phyloP scores from a whole-genome alignment of 106 monocot genomes.

The Apostasia ramifera region DNA sequence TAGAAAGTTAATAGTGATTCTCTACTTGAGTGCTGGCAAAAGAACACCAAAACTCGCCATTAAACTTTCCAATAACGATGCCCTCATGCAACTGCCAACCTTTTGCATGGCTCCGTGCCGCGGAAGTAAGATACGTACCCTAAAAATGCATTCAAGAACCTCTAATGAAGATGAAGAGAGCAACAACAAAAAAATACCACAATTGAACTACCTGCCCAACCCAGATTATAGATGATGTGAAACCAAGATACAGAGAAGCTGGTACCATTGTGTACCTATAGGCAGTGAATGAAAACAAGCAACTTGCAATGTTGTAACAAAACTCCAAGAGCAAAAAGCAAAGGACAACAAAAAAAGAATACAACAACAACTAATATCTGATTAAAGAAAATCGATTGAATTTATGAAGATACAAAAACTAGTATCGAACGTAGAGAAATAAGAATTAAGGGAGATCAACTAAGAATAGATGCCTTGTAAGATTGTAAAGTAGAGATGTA shows the following conservation, averaged over 20 bases:
- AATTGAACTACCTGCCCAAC: slow-evolving; percentile 67
- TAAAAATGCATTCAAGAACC: slow-evolving; percentile 12
- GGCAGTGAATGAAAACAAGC: neutral
- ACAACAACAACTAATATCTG: too few species aligned
- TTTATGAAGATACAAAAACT: too few species aligned
- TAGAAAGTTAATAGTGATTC: neutral
- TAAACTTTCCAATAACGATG: slow-evolving; percentile 71
- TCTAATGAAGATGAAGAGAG: neutral
- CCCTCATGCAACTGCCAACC: slow-evolving; percentile 73
- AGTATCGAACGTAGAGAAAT: too few species aligned
- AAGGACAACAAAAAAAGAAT: too few species aligned
- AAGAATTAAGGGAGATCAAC: too few species aligned
- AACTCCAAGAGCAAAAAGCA: neutral
- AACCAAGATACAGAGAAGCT: slow-evolving; percentile 91
- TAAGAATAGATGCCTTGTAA: too few species aligned
- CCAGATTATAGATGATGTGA: slow-evolving; percentile 91
- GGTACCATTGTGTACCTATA: slow-evolving; percentile 97
- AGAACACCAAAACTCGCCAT: slow-evolving; percentile 96
- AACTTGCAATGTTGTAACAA: too few species aligned
- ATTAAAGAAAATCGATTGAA: too few species aligned
- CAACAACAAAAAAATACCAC: neutral
- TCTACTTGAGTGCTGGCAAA: slow-evolving; percentile 82
- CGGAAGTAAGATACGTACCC: slow-evolving; percentile 85
- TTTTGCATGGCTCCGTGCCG: slow-evolving; percentile 80
- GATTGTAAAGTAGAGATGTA: too few species aligned